These are phyloP conservation scores for Coemansia sp. DNA, from an alignment of 192 early-diverging fungal species.

Conservation along the genomic window DNA sequence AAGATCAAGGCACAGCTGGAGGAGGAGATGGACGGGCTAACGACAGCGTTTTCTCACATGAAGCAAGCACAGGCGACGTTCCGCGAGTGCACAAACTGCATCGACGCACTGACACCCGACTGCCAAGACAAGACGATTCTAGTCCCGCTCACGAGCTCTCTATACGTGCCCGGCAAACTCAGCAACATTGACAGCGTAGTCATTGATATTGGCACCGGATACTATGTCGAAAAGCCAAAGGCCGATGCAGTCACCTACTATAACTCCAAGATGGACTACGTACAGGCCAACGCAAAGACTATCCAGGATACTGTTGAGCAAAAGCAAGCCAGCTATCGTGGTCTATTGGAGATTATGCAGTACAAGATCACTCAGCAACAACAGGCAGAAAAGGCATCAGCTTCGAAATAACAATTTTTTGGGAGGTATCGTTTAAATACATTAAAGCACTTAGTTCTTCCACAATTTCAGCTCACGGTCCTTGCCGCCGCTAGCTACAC, in stretches of 20 bases:
- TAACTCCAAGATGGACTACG: slow-evolving; percentile 78
- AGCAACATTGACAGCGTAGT: slow-evolving; percentile 81
- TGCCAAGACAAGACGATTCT: slow-evolving; percentile 53
- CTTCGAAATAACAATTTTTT: neutral
- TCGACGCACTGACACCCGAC: slow-evolving; percentile 62
- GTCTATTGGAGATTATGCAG: slow-evolving; percentile 52
- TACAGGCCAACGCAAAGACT: slow-evolving; percentile 79
- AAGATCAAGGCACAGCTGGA: slow-evolving; percentile 84
- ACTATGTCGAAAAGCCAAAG: slow-evolving; percentile 89
- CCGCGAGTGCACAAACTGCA: slow-evolving; percentile 77
- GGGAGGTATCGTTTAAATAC: neutral
- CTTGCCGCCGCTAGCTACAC: slow-evolving; percentile 92
- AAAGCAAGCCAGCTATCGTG: slow-evolving; percentile 72
- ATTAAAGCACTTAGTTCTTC: slow-evolving; percentile 38
- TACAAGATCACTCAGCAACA: slow-evolving; percentile 53
- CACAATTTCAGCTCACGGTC: slow-evolving; percentile 92
- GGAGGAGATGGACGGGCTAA: slow-evolving; percentile 88
- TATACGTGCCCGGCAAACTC: slow-evolving; percentile 94
- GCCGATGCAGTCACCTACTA: slow-evolving; percentile 86
- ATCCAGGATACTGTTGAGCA: slow-evolving; percentile 80
- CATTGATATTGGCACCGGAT: slow-evolving; percentile 96
- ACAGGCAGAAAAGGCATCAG: slow-evolving; percentile 10
- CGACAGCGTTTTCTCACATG: slow-evolving; percentile 81
- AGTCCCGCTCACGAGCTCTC: slow-evolving; percentile 57
- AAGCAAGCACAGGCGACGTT: slow-evolving; percentile 88